Conservation (phyloP, 352 stramenopile species). For the Phytopythium cucurbitacearum region DNA sequence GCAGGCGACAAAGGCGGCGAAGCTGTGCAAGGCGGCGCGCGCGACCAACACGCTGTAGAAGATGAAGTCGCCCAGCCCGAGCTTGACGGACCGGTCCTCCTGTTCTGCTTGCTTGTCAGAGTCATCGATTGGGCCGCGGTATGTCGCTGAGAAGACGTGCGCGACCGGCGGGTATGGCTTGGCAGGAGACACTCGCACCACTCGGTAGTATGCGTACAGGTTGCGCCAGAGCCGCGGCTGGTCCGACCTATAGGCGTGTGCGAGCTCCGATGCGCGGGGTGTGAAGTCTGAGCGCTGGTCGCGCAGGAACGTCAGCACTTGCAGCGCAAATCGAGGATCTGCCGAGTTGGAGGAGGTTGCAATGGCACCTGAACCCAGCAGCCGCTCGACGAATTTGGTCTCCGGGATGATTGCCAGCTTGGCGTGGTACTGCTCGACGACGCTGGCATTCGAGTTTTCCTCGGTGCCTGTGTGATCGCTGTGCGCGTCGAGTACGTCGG, state of each 20-base stretch:
- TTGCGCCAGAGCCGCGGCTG: slow-evolving; percentile 39
- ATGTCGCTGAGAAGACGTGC: slow-evolving; percentile 17
- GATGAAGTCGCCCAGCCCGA: slow-evolving; percentile 96
- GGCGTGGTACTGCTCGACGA: slow-evolving; percentile 9
- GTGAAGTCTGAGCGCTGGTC: slow-evolving; percentile 34
- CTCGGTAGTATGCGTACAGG: slow-evolving; percentile 40
- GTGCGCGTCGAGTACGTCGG: slow-evolving; percentile 56
- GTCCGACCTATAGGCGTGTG: slow-evolving; percentile 20
- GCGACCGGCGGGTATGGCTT: slow-evolving; percentile 30
- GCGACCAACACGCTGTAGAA: slow-evolving; percentile 97
- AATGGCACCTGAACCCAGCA: slow-evolving; percentile 7
- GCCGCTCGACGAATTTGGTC: slow-evolving; percentile 16
- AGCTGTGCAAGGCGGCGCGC: slow-evolving; percentile 90
- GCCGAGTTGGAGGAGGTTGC: slow-evolving; percentile 1
- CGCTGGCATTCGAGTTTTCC: not conserved
- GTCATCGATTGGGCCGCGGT: slow-evolving; percentile 24
- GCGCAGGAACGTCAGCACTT: slow-evolving; percentile 38
- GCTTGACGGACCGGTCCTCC: slow-evolving; percentile 77
- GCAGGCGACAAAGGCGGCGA: slow-evolving; percentile 89
- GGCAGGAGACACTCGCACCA: slow-evolving; percentile 20
- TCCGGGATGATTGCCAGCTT: slow-evolving; percentile 14
- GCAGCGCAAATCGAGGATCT: slow-evolving; percentile 18
- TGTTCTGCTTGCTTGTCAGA: slow-evolving; percentile 15
- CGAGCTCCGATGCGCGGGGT: slow-evolving; percentile 21
- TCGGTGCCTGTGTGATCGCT: slow-evolving; percentile 4